phyloP scores from a whole-genome alignment of 805 yeast genomes.

The Starmerella etchellsii region DNA sequence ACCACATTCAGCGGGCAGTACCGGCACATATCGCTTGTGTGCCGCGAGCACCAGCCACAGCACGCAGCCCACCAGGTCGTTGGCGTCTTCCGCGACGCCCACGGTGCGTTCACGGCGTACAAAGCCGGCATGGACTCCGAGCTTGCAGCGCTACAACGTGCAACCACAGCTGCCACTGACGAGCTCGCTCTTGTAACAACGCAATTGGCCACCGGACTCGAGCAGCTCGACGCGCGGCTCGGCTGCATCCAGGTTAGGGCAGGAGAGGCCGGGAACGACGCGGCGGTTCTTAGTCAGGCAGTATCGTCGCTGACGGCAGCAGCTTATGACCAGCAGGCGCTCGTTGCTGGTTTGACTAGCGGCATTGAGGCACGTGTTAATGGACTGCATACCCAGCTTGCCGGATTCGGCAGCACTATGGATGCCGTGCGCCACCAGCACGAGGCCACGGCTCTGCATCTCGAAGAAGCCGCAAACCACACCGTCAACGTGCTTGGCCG shows the following conservation, averaged over 20 bases:
- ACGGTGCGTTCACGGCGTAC: slow-evolving; percentile 3
- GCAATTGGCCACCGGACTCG: too few relatives aligned
- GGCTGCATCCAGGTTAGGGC: too few relatives aligned
- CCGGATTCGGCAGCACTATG: background rate
- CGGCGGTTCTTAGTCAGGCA: too few relatives aligned
- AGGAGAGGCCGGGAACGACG: too few relatives aligned
- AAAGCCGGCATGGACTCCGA: background rate
- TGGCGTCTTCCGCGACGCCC: slow-evolving; percentile 8
- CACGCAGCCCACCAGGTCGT: slow-evolving; percentile 14
- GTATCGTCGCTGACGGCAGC: too few relatives aligned
- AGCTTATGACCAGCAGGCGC: too few relatives aligned
- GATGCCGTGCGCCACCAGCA: slow-evolving; percentile 1
- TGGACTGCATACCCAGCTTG: too few relatives aligned
- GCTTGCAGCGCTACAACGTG: background rate
- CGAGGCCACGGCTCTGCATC: background rate
- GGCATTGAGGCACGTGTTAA: too few relatives aligned
- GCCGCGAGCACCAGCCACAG: slow-evolving; percentile 26
- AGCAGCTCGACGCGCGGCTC: too few relatives aligned
- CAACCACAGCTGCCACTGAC: background rate
- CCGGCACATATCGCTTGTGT: slow-evolving; percentile 39
- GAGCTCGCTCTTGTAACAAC: background rate
- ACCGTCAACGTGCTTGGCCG: background rate
- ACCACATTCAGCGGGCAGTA: slow-evolving; percentile 58
- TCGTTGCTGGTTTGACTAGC: too few relatives aligned
- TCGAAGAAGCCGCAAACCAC: background rate